phyloP scores from a whole-genome alignment of 2,329 filamentous ascomycete genomes.

The Rhynchosporium graminicola region DNA sequence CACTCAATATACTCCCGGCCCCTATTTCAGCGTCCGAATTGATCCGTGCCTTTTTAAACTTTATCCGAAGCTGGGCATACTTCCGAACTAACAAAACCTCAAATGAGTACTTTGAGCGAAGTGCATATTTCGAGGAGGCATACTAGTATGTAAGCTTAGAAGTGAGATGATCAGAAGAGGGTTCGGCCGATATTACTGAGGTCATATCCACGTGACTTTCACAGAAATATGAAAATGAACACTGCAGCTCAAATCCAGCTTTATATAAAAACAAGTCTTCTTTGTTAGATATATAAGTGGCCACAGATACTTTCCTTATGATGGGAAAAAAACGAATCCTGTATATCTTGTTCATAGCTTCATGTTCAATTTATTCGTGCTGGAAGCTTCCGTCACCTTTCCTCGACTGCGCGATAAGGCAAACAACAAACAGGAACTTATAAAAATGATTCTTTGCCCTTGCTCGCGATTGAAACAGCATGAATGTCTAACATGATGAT shows the following conservation, averaged over 20 bases:
- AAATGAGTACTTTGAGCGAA: neutral
- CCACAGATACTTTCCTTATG: no score
- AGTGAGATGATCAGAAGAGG: constrained; percentile 9
- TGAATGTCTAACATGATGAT: no score
- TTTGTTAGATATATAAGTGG: no score
- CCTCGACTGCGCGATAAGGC: no score
- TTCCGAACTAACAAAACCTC: neutral
- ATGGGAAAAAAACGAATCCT: no score
- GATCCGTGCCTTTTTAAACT: constrained; percentile 11
- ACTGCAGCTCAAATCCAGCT: neutral
- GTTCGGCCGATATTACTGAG: neutral
- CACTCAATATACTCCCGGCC: neutral
- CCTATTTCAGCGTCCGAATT: neutral
- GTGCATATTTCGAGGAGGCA: neutral
- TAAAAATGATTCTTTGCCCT: no score
- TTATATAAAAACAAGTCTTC: no score
- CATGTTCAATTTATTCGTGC: no score
- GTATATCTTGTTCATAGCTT: no score
- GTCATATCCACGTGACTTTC: constrained; percentile 5
- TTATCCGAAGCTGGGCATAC: constrained; percentile 4
- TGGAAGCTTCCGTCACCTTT: no score
- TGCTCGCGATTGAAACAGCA: no score
- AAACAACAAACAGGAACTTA: no score
- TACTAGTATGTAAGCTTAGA: constrained; percentile 12
- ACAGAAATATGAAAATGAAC: neutral